phyloP scores from a whole-genome alignment of 805 yeast genomes.

The Myxozyma kluyveri region DNA sequence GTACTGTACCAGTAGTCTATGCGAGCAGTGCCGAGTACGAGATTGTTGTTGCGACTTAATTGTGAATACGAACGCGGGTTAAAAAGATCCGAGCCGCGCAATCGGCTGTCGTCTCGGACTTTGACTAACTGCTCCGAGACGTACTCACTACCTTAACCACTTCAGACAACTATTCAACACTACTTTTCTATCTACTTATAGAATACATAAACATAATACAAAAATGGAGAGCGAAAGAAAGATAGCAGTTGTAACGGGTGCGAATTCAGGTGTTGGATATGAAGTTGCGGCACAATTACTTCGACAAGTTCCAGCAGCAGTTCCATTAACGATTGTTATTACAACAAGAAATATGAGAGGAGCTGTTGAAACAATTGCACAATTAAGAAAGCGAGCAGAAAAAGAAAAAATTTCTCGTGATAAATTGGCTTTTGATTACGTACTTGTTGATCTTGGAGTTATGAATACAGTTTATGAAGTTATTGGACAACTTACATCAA shows the following conservation, averaged over 20 bases:
- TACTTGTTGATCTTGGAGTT: constrained; percentile 82
- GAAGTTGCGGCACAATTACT: constrained; percentile 80
- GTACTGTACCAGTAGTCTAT: too few species aligned
- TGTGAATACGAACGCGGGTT: too few species aligned
- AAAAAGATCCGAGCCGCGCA: too few species aligned
- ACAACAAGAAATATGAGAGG: constrained; percentile 87
- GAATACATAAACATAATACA: too few species aligned
- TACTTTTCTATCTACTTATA: too few species aligned
- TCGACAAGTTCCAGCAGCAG: constrained; percentile 52
- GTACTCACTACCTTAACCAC: too few species aligned
- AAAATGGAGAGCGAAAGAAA: too few species aligned
- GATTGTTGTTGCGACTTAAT: too few species aligned
- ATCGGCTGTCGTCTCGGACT: too few species aligned
- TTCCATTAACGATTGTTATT: constrained; percentile 71
- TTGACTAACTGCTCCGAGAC: too few species aligned
- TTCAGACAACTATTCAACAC: too few species aligned
- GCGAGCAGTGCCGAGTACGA: too few species aligned
- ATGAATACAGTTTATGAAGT: constrained; percentile 84
- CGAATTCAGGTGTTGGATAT: constrained; percentile 67
- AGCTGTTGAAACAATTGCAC: constrained; percentile 68
- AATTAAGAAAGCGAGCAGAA: constrained; percentile 44
- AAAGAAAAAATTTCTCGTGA: constrained; percentile 40
- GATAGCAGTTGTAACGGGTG: constrained; percentile 45
- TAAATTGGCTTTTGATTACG: constrained; percentile 76
- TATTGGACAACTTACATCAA: constrained; percentile 61